Conservation (phyloP, 1,284 basidiomycete genomes). For the Austroboletus niveus region DNA sequence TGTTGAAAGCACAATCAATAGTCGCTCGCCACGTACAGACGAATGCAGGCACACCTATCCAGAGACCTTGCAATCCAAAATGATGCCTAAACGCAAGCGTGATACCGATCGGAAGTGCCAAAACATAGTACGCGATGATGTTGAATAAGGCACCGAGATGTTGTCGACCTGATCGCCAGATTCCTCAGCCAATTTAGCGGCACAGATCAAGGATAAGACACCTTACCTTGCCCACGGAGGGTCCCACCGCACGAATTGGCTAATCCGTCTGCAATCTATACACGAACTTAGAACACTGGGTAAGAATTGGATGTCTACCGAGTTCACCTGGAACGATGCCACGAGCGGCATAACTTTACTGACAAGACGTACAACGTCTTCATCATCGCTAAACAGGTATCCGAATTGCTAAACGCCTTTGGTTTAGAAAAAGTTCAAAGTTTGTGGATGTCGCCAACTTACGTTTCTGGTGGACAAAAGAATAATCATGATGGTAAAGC, state of each 20-base stretch:
- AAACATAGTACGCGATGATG: slow-evolving; percentile 71
- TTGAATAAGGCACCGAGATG: slow-evolving; percentile 75
- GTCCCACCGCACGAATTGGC: slow-evolving; percentile 73
- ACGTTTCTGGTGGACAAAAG: slow-evolving; percentile 60
- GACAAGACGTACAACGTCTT: slow-evolving; percentile 58
- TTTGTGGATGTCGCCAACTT: slow-evolving; percentile 10
- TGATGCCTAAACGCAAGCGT: slow-evolving; percentile 57
- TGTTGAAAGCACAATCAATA: slow-evolving; percentile 18
- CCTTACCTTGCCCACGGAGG: slow-evolving; percentile 61
- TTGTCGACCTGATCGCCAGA: slow-evolving; percentile 52
- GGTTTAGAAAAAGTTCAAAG: slow-evolving; percentile 1
- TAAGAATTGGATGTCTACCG: no score
- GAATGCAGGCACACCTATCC: slow-evolving; percentile 50
- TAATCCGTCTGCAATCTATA: slow-evolving; percentile 64
- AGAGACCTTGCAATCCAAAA: slow-evolving; percentile 63
- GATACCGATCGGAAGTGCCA: slow-evolving; percentile 71
- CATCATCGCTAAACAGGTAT: slow-evolving; percentile 68
- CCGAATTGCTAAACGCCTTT: slow-evolving; percentile 43
- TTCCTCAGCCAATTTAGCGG: slow-evolving; percentile 3
- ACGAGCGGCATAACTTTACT: slow-evolving; percentile 75
- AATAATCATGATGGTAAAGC: slow-evolving; percentile 53
- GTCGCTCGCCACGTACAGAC: not conserved
- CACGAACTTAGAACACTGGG: not conserved
- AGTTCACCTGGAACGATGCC: slow-evolving; percentile 69
- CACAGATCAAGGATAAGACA: not conserved